Conservation (phyloP, 2,329 filamentous ascomycete genomes). For the Xylariaceae sp. region DNA sequence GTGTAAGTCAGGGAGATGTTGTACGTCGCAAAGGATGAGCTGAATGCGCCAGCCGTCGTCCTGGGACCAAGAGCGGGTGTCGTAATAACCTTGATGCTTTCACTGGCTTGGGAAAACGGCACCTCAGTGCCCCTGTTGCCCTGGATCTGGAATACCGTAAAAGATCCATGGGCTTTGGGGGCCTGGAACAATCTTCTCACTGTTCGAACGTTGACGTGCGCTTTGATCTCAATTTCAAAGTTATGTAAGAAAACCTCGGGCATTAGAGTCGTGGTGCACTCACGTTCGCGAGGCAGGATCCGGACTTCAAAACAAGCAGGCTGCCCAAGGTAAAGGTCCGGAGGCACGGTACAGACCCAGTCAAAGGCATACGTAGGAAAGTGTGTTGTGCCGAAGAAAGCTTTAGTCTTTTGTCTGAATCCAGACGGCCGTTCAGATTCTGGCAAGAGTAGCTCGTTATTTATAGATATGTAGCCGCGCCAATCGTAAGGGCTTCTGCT, state of each 20-base stretch:
- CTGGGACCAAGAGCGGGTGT: slow-evolving; percentile 2
- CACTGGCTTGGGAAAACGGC: slow-evolving; percentile 13
- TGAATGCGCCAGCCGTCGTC: background rate
- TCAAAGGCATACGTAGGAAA: slow-evolving; percentile 18
- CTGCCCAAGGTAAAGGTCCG: slow-evolving; percentile 9
- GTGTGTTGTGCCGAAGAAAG: slow-evolving; percentile 7
- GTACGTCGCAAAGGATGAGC: slow-evolving; percentile 11
- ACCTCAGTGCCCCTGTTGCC: background rate
- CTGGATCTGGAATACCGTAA: background rate
- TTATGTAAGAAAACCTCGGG: slow-evolving; percentile 9
- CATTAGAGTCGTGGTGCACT: slow-evolving; percentile 14
- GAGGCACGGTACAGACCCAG: slow-evolving; percentile 12
- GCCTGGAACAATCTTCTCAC: background rate
- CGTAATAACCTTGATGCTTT: slow-evolving; percentile 10
- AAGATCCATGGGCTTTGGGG: slow-evolving; percentile 1
- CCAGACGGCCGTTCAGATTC: slow-evolving; percentile 11
- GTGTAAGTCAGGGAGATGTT: slow-evolving; percentile 10
- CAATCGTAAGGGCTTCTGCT: background rate
- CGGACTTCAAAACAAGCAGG: slow-evolving; percentile 8
- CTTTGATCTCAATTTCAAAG: slow-evolving; percentile 1
- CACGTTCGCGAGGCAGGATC: slow-evolving; percentile 7
- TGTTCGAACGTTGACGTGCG: slow-evolving; percentile 5
- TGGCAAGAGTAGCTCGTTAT: slow-evolving; percentile 14
- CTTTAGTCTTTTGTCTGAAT: slow-evolving; percentile 17
- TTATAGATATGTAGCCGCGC: slow-evolving; percentile 7